phyloP scores from a whole-genome alignment of 257 asterid species.

The Leptodermis oblonga region DNA sequence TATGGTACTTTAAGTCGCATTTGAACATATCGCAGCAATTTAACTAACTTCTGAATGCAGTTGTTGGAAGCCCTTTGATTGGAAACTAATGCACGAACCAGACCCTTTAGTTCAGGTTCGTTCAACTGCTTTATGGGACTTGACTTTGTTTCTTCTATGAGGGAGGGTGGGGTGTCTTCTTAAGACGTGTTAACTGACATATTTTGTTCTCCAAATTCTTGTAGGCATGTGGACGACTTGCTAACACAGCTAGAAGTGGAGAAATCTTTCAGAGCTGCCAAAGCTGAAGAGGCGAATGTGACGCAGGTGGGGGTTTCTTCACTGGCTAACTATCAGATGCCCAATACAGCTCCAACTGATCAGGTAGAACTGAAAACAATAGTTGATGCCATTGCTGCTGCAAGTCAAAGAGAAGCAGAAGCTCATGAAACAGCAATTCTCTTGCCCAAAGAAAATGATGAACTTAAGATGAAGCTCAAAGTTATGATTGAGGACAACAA shows the following conservation, averaged over 20 bases:
- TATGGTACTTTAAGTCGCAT: background rate
- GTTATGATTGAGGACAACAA: slow-evolving; percentile 84
- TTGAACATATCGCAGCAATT: background rate
- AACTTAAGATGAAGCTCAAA: slow-evolving; percentile 71
- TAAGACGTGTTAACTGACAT: background rate
- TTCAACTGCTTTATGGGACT: background rate
- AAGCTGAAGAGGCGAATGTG: slow-evolving; percentile 30
- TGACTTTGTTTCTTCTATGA: background rate
- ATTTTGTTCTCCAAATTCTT: slow-evolving; percentile 7
- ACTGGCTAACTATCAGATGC: slow-evolving; percentile 26
- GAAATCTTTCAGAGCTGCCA: slow-evolving; percentile 37
- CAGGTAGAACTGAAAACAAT: slow-evolving; percentile 72
- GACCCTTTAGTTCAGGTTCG: slow-evolving; percentile 60
- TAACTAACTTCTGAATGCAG: slow-evolving; percentile 40
- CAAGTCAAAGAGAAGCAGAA: slow-evolving; percentile 93
- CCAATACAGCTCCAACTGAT: slow-evolving; percentile 43
- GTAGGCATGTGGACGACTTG: slow-evolving; percentile 63
- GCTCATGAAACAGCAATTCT: slow-evolving; percentile 79
- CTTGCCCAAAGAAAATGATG: slow-evolving; percentile 89
- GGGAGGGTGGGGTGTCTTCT: no score
- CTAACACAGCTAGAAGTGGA: slow-evolving; percentile 60
- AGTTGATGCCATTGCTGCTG: slow-evolving; percentile 97
- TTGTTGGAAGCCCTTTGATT: slow-evolving; percentile 94
- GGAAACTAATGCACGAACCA: slow-evolving; percentile 97
- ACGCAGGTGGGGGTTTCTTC: slow-evolving; percentile 32